Evolutionary conservation across 1,284 basidiomycete genomes (phyloP).

Genomic region (Apiotrichum mycotoxinovorans): DNA sequence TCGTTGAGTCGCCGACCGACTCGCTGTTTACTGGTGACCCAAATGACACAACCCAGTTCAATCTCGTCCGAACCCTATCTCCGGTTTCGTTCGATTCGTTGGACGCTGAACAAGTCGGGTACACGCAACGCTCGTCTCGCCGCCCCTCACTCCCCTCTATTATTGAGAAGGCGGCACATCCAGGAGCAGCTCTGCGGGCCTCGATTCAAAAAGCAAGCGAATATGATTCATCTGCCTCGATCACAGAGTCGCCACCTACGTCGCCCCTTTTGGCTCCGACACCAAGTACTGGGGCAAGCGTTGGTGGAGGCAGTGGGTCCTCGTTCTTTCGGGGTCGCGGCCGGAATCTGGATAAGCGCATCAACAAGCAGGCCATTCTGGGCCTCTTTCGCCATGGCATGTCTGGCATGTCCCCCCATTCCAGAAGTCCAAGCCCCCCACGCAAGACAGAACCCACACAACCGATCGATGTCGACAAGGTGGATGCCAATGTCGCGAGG

Average conservation of each 20-base stretch:
- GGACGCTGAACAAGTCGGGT: not conserved
- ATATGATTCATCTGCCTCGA: constrained; percentile 17
- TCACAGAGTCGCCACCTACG: constrained; percentile 5
- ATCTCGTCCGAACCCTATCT: not conserved
- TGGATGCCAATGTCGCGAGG: constrained; percentile 43
- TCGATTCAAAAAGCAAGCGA: constrained; percentile 21
- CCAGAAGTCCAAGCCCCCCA: constrained; percentile 43
- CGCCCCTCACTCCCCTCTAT: constrained; percentile 50
- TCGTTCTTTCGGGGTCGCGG: constrained; percentile 24
- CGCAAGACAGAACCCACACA: constrained; percentile 21
- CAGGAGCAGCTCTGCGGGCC: constrained; percentile 36
- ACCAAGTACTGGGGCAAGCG: not conserved
- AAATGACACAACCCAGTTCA: not conserved
- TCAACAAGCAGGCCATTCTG: constrained; percentile 34
- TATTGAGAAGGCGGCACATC: constrained; percentile 46
- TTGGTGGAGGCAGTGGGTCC: not conserved
- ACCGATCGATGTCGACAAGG: constrained; percentile 28
- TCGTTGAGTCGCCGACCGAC: not conserved
- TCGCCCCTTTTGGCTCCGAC: not conserved
- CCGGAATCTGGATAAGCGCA: constrained; percentile 11
- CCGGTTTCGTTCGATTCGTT: not conserved
- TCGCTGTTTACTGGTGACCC: not conserved
- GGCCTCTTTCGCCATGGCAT: constrained; percentile 41
- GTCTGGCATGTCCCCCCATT: constrained; percentile 43
- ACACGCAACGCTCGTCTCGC: constrained; percentile 24